phyloP scores from a whole-genome alignment of 345 rosid species.

The Acer yangbiense region DNA sequence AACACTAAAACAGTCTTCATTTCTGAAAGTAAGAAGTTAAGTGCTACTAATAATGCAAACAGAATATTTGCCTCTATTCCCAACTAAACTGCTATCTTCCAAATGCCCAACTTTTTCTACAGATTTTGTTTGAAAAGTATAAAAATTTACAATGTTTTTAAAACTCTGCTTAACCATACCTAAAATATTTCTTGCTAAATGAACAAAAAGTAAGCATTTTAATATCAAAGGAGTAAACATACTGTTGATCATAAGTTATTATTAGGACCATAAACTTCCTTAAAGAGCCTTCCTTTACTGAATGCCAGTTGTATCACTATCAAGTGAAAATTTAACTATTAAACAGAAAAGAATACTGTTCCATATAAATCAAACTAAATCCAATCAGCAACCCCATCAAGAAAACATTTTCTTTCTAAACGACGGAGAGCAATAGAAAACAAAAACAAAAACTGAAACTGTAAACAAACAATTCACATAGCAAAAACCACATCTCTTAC shows the following conservation, averaged over 20 bases:
- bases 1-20: no score
- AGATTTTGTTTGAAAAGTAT: neutral
- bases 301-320: slow-evolving; percentile 5
- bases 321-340: neutral
- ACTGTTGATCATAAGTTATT: neutral
- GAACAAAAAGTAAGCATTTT: neutral
- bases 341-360: neutral
- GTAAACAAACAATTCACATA: no score
- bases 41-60: no score
- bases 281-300: neutral
- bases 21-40: no score
- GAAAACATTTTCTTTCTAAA: neutral
- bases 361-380: slow-evolving; percentile 5
- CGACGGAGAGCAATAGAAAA: neutral
- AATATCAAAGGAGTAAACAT: neutral
- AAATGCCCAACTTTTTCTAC: neutral
- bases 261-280: neutral
- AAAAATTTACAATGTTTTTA: neutral
- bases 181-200: no score
- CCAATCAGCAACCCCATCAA: neutral
- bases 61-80: neutral
- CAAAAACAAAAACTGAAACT: neutral
- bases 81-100: neutral
- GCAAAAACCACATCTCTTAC: neutral
- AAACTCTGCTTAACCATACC: neutral